Evolutionary conservation across 2,329 filamentous ascomycete species (phyloP), one percentile per base, ranked within the genome.

Genomic region (Aspergillus ustus): DNA sequence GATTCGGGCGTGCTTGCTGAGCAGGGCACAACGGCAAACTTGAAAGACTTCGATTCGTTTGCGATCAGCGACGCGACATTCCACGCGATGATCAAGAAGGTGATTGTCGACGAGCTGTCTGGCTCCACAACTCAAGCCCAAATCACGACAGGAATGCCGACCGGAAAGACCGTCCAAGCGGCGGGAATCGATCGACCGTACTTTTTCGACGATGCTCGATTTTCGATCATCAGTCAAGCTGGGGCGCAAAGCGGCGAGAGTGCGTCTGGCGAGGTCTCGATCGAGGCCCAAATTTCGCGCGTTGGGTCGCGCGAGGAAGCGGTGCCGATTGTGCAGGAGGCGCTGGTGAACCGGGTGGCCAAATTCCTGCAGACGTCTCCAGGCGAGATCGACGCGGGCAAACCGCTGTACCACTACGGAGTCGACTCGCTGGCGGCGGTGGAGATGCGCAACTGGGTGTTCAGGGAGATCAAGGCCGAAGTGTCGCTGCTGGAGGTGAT

Each of bases 401-500:
- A 37, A 40, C 44, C 31, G 11, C 48, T 61, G 20, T 61, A 59
- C 19, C 40, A 62, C 13, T 68, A 74, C 29, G 72, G 77, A 2
- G 64, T 77, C 8, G 78, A 80, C 59, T 78, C 75, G 7, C 61
- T 81, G 0, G 59, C 76, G 17, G 75, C 77, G 0, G 76, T 80
- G 3, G 75, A 77, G 20, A 59, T 81, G 4, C 77, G 82, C 0
- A 71, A 78, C 2, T 85, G 83, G 83, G 81, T 84, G 63, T 52
- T 80, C 22, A 81, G 81, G 55, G 73, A 81, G 52, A 51, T 84
- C 0, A 62, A 78, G 0, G 70, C 79, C 0, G 79, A 84, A 56
- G 73, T 85, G 1, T 80, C 81, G 0, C 77, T 84, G 4, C 71
- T 85, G 2, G 81, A 81, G 62, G 75, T 84, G 53, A 63, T 83